A percentile compares a stretch with the other conserved stretches of the same genome.
These are phyloP conservation scores for Roridomyces roridus DNA, from an alignment of 768 basidiomycete species.

Conservation along the genomic window DNA sequence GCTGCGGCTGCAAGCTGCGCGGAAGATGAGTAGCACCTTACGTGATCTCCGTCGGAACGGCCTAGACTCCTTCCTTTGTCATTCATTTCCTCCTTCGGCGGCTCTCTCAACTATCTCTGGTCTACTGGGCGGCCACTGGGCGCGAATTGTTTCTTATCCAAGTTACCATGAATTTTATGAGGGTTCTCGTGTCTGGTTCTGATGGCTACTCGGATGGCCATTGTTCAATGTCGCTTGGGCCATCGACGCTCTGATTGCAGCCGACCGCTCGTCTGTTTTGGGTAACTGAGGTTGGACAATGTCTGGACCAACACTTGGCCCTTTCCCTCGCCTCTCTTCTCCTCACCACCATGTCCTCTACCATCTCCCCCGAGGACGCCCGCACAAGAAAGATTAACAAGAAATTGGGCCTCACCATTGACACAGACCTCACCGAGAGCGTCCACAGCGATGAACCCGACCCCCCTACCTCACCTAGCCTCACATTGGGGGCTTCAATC, in stretches of 20 bases:
- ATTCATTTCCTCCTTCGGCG: too few species aligned
- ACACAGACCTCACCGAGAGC: constrained; percentile 11
- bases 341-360: constrained; percentile 5
- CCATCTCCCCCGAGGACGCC: constrained; percentile 1
- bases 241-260: too few species aligned
- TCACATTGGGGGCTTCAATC: neutral
- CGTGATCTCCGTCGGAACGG: too few species aligned
- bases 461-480: constrained; percentile 7
- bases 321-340: neutral
- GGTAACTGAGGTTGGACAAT: constrained; percentile 12
- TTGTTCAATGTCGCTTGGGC: too few species aligned
- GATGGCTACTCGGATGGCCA: too few species aligned
- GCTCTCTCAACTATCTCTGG: too few species aligned
- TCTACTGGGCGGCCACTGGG: too few species aligned
- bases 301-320: neutral
- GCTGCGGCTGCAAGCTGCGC: constrained; percentile 15
- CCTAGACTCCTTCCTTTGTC: too few species aligned
- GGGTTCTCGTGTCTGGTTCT: too few species aligned
- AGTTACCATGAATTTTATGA: too few species aligned
- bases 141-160: too few species aligned
- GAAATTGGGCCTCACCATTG: neutral
- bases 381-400: constrained; percentile 11
- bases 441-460: constrained; percentile 20
- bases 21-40: neutral
- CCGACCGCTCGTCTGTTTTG: neutral